Conservation (phyloP, 768 basidiomycete species). For the Agaricus blazei region DNA sequence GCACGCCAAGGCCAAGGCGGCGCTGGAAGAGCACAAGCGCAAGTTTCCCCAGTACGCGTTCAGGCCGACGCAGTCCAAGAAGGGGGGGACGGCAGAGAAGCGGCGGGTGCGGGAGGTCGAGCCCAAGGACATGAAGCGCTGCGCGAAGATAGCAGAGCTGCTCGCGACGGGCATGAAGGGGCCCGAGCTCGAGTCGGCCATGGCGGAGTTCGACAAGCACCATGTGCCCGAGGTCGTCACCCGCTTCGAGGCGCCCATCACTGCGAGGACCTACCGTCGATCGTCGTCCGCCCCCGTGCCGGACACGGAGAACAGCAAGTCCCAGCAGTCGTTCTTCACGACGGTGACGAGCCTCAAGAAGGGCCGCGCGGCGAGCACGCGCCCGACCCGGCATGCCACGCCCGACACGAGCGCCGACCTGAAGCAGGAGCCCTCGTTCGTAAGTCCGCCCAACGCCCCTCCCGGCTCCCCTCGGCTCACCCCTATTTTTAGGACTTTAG, state of each 20-base stretch:
- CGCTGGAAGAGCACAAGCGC: constrained; percentile 72
- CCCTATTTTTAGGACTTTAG: constrained; percentile 32
- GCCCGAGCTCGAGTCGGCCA: constrained; percentile 46
- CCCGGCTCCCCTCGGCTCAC: background rate
- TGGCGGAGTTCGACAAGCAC: constrained; percentile 56
- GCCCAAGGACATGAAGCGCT: constrained; percentile 62
- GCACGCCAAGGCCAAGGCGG: constrained; percentile 71
- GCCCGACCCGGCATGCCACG: constrained; percentile 26
- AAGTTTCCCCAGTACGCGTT: constrained; percentile 80
- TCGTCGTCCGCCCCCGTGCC: constrained; percentile 59
- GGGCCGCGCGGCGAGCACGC: constrained; percentile 32
- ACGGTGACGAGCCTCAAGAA: constrained; percentile 19
- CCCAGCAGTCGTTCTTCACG: constrained; percentile 28
- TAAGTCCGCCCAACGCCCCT: constrained; percentile 27
- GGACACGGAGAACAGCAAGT: constrained; percentile 27
- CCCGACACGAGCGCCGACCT: constrained; percentile 19
- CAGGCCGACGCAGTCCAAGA: constrained; percentile 57
- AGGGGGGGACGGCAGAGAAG: constrained; percentile 43
- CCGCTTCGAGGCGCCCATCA: constrained; percentile 73
- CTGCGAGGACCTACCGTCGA: constrained; percentile 64
- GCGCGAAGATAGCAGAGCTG: constrained; percentile 61
- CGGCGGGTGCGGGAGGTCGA: constrained; percentile 63
- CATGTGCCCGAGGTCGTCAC: constrained; percentile 63
- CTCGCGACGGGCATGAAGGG: constrained; percentile 64
- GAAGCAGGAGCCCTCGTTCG: constrained; percentile 45